Percentiles rank a stretch among this genome's conserved stretches.
Evolutionary conservation across 495 filamentous ascomycete genomes (phyloP).

Genomic region (Aspergillus sclerotiicarbonarius): DNA sequence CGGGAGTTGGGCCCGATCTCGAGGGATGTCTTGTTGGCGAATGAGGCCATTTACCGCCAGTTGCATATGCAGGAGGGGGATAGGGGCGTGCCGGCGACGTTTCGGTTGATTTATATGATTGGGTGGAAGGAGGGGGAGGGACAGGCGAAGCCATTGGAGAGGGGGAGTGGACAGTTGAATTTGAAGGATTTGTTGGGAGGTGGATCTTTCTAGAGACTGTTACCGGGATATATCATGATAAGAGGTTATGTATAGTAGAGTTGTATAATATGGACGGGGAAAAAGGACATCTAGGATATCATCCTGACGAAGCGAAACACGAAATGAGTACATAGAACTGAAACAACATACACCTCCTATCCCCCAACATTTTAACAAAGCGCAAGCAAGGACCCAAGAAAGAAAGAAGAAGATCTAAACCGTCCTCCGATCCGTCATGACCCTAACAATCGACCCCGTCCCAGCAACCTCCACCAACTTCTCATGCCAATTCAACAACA

Average conservation of each 20-base stretch:
- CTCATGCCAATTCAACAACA: constrained; percentile 92
- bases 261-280: constrained; percentile 21
- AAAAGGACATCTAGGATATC: neutral
- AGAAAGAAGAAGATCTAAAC: constrained; percentile 52
- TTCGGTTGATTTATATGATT: constrained; percentile 93
- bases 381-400: neutral
- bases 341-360: neutral
- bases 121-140: constrained; percentile 88
- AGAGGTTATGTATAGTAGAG: constrained; percentile 28
- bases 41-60: constrained; percentile 83
- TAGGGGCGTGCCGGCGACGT: constrained; percentile 81
- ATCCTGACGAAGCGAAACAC: neutral
- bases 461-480: constrained; percentile 90
- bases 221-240: neutral
- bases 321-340: neutral
- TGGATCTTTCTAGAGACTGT: constrained; percentile 18
- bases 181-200: constrained; percentile 78
- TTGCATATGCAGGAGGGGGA: constrained; percentile 71
- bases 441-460: constrained; percentile 79
- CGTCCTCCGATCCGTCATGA: constrained; percentile 89
- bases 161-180: constrained; percentile 80
- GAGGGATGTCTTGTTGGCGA: constrained; percentile 82
- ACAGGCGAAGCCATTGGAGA: constrained; percentile 72
- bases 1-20: constrained; percentile 70
- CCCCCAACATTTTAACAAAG: neutral